Conservation (phyloP, 1,139 yeast species). For the Pichia cactophila region DNA sequence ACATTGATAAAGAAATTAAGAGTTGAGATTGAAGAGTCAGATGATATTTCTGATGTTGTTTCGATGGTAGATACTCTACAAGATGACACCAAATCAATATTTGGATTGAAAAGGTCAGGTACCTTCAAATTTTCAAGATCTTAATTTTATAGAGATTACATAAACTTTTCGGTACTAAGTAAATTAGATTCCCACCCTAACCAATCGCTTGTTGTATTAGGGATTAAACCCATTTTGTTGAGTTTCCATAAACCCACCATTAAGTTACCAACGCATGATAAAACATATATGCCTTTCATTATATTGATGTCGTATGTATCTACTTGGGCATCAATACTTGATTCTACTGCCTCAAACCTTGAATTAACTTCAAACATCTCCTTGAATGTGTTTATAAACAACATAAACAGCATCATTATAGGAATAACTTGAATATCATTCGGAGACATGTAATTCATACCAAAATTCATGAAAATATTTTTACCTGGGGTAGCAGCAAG, state of each 20-base stretch:
- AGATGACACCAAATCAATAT: constrained; percentile 20
- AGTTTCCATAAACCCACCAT: constrained; percentile 80
- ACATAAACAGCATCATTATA: constrained; percentile 81
- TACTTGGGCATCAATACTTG: constrained; percentile 16
- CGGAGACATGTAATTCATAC: constrained; percentile 94
- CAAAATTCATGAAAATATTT: constrained; percentile 75
- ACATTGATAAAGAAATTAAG: constrained; percentile 38
- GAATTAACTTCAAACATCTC: constrained; percentile 55
- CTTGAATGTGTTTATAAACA: constrained; percentile 69
- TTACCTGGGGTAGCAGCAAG: constrained; percentile 79
- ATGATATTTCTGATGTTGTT: constrained; percentile 3
- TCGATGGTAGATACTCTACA: constrained; percentile 9
- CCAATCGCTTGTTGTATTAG: constrained; percentile 87
- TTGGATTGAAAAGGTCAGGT: constrained; percentile 21
- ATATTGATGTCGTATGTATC: constrained; percentile 18
- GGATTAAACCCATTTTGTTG: constrained; percentile 83
- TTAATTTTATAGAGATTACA: constrained; percentile 5
- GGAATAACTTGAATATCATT: constrained; percentile 85
- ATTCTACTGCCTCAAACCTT: constrained; percentile 25
- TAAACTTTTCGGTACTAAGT: constrained; percentile 23
- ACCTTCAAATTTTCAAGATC: constrained; percentile 8
- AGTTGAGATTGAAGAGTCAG: constrained; percentile 8
- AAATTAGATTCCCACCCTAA: constrained; percentile 68
- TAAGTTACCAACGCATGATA: constrained; percentile 59
- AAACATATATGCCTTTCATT: constrained; percentile 29